Base-by-base conservation (phyloP, 2,329 filamentous ascomycete species). In the Verticillium longisporum region DNA sequence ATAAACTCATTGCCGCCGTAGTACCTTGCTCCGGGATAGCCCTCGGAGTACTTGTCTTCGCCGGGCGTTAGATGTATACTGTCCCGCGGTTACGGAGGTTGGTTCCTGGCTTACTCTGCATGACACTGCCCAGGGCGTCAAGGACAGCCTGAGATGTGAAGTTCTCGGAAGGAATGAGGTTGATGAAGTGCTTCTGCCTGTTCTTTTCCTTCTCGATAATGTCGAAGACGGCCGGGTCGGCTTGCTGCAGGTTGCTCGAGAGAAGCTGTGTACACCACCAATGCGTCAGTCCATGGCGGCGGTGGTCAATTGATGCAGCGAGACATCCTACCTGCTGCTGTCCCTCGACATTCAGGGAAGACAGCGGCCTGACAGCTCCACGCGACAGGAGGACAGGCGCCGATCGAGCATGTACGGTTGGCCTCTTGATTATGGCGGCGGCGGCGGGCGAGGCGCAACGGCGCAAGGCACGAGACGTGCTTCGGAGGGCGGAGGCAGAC, bases 1-100 rank as follows among this genome's bases (percentile, higher is more conserved):
- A 98, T 98, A 75, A 93, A 92, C 77, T 97, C 90, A 75, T 98
- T 98, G 66, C 94, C 94, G 60, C 94, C 94, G 73, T 98, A 98
- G 80, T 98, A 98, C 72, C 94, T 85, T 63, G 94, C 94, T 61
- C 95, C 95, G 36, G 94, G 95, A 71, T 99, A 99, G 58, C 95
- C 95, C 77, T 99, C 95, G 0, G 95, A 98, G 79, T 99, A 99
- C 76, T 99, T 98, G 78, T 98, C 91, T 90, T 70, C 64, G 64
- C 60, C 69, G 69, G 53, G 70, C 63, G 67, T 79, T 65, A 76
- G 71, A 65, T 60, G 58, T 14, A 10, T 14, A 2, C 3, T 1
- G 11, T 10, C 56, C 11, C 4, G 10, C 1, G 4, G 10, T 26
- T 11, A 33, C 14, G 13, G 26, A 21, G n/a, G 45, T 21, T 10